Evolutionary conservation across 305 asterid species (phyloP), one percentile per base, ranked within the genome.

Genomic region (Salvia sclarea): DNA sequence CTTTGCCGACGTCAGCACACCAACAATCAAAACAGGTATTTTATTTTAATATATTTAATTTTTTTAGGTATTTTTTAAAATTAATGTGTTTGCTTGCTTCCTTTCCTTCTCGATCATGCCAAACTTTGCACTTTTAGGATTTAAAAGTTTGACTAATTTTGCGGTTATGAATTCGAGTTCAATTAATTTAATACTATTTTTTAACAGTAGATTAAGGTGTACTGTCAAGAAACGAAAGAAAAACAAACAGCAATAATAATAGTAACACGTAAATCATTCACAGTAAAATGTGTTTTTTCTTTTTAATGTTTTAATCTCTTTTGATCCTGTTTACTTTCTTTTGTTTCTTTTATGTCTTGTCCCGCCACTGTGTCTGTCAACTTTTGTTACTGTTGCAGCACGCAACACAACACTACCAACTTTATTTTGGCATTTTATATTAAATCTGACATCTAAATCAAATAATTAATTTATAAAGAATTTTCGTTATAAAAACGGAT

Each of bases 1-100:
- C 96, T 56, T 38, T 73, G 57, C 83, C 88, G 11, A 75, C 84
- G 1, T 84, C 96, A 37, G 77, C 56, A 11, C 58, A 59, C 63
- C 78, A 20, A 17, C 76, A 52, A 41, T 50, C 70, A 31, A 56
- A 61, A 56, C 83, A 81, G 90, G 92, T 84, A 20, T 43, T 41
- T 16, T 59, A 25, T 31, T 38, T 60, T 13, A 49, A n/a, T n/a
- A n/a, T n/a, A n/a, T n/a, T n/a, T n/a, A n/a, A n/a, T n/a, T n/a
- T n/a, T n/a, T n/a, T n/a, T n/a, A 81, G 90, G 92, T 84, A 20
- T 43, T 41, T 16, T 59, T 38, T 60, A 5, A 49, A 9, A 11
- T 49, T 49, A 1, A 8, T 49, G 56, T 18, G 8, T 48, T 18
- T 17, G 54, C 28, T 48, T 33, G 9, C 38, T 43, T 43, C 49